Evolutionary conservation across 257 asterid genomes (phyloP).

Genomic region (Capsicum chinense): DNA sequence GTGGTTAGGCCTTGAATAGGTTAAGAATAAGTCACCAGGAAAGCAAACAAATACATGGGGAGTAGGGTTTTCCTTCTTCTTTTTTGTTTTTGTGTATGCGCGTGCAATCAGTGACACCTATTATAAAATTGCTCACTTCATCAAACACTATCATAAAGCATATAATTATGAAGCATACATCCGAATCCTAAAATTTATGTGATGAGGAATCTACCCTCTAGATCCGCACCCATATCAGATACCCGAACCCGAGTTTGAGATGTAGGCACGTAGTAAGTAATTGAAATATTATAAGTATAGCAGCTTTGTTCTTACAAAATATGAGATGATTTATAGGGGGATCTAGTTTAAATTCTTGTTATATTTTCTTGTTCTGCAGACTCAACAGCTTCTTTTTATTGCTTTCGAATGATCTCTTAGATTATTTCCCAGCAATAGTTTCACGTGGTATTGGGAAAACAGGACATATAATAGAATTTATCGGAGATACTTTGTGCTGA

Average conservation of each 20-base stretch:
- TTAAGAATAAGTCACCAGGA: not conserved
- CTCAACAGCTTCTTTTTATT: not conserved
- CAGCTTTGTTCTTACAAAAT: not conserved
- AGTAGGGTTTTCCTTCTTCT: not conserved
- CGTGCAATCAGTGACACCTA: too few relatives aligned
- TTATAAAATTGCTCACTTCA: too few relatives aligned
- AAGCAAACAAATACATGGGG: not conserved
- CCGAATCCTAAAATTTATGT: not conserved
- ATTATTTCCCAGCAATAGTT: not conserved
- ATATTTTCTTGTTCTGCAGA: conserved; percentile 6
- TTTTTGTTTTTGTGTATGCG: too few relatives aligned
- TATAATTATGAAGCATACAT: not conserved
- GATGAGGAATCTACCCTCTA: not conserved
- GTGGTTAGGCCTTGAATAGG: conserved; percentile 1
- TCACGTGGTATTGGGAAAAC: not conserved
- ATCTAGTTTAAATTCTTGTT: not conserved
- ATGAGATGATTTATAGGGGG: conserved; percentile 21
- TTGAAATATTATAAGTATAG: conserved; percentile 18
- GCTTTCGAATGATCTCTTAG: not conserved
- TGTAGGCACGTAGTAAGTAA: not conserved
- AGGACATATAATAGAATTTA: not conserved
- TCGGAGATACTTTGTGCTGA: not conserved
- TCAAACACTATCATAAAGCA: too few relatives aligned
- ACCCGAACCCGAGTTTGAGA: not conserved
- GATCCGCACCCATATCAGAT: not conserved